These are phyloP conservation scores for Epichloe glyceriae DNA, from an alignment of 2,329 filamentous ascomycete species.

Conservation along the genomic window DNA sequence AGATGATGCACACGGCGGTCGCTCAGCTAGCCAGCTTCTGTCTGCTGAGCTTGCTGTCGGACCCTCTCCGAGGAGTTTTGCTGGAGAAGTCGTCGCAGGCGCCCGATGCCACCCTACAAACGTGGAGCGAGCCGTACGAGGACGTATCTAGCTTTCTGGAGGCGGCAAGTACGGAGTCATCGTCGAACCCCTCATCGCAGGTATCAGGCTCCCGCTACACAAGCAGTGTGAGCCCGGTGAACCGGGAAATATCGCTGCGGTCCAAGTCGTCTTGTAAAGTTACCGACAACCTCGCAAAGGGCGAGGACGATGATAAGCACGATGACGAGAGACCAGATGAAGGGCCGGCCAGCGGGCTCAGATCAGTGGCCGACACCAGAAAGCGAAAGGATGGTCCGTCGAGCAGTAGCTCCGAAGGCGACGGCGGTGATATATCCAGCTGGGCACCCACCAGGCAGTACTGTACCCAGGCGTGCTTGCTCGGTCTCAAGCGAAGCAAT, in stretches of 20 bases:
- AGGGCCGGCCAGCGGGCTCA: no score
- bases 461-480: slow-evolving; percentile 12
- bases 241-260: background rate
- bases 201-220: background rate
- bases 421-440: slow-evolving; percentile 7
- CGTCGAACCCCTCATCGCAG: background rate
- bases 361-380: background rate
- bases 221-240: background rate
- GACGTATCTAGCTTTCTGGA: background rate
- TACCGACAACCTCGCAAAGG: background rate
- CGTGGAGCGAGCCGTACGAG: background rate
- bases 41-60: background rate
- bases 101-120: background rate
- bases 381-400: background rate
- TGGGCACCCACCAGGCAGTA: slow-evolving; percentile 8
- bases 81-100: background rate
- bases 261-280: background rate
- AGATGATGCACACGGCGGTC: background rate
- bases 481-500: slow-evolving; percentile 10
- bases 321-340: background rate
- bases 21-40: background rate
- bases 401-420: slow-evolving; percentile 3
- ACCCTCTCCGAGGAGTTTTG: background rate
- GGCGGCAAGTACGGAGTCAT: background rate
- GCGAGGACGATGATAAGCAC: no score